Evolutionary conservation across 805 yeast genomes (phyloP), one percentile per base, ranked within the genome.

Genomic region (Metschnikowia continentalis): DNA sequence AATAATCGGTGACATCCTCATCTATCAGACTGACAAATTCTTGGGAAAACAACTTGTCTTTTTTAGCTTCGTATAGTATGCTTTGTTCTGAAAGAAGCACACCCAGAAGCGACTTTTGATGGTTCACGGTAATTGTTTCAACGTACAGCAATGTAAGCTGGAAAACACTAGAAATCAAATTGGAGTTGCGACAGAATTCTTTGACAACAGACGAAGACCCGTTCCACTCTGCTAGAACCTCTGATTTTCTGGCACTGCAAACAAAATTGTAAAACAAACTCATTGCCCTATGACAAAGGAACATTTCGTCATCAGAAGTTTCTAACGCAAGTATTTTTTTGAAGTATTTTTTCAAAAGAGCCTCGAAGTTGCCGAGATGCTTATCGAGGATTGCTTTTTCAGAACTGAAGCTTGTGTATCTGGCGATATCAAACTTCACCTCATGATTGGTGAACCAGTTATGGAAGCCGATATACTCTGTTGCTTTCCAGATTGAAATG

Each of bases 381-480:
- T 42, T 20, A 20, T 15, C 17, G 14, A 15, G 15, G n/a, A 17
- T 26, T 23, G 14, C 32, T 15, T 10, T 6, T 35, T 32, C 38
- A 14, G 32, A 33, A 32, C 32, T 22, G 17, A 45, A 42, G 4
- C 30, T 22, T 8, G 36, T 4, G 41, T 47, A 55, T 11, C 32
- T 20, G 33, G 32, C 20, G 23, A 22, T 32, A 3, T 49, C 53
- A 30, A 58, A 53, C 2, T 11, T 14, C 5, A 59, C 50, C 3
- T 10, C 23, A n/a, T 49, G 49, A n/a, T 50, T 55, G n/a, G 61
- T 64, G 35, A 68, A 54, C 75, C 76, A 72, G 47, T 62, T 54
- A 36, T 61, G 63, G 49, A 66, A 69, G 1, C 75, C 75, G 36
- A 71, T 54, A 19, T 63, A 45, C 3, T 60, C 61, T 1, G 62